Conservation (phyloP, 1,139 yeast genomes). For the Hyphopichia khmerensis region DNA sequence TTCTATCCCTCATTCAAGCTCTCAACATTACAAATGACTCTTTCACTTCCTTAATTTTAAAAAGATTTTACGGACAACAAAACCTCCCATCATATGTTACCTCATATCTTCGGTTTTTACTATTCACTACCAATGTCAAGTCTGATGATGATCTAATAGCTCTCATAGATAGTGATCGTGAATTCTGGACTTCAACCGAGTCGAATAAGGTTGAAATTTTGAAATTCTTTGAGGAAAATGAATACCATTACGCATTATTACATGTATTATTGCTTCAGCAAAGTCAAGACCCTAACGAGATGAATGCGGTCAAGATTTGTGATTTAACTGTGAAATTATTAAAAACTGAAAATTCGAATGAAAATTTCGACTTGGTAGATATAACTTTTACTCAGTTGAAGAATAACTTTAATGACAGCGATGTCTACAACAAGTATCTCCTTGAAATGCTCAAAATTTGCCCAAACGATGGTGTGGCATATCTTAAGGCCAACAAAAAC, state of each 20-base stretch:
- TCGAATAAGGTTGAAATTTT: neutral
- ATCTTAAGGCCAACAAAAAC: slow-evolving; percentile 28
- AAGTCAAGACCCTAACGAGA: neutral
- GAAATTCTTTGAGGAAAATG: slow-evolving; percentile 1
- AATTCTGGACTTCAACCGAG: slow-evolving; percentile 9
- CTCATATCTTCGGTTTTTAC: neutral
- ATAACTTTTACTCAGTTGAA: slow-evolving; percentile 13
- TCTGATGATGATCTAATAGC: slow-evolving; percentile 10
- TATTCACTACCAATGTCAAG: neutral
- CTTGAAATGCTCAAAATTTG: slow-evolving; percentile 31
- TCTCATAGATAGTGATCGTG: slow-evolving; percentile 10
- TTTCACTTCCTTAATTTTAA: neutral
- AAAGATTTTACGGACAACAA: neutral
- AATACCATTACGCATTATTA: slow-evolving; percentile 9
- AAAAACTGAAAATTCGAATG: slow-evolving; percentile 1
- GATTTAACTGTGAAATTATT: slow-evolving; percentile 10
- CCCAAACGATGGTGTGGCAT: slow-evolving; percentile 27
- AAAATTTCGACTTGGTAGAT: slow-evolving; percentile 10
- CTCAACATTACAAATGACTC: neutral
- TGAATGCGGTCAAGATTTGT: slow-evolving; percentile 14
- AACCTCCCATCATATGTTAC: neutral
- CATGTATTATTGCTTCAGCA: slow-evolving; percentile 10
- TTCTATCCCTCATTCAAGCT: neutral
- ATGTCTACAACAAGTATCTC: slow-evolving; percentile 23
- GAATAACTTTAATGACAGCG: slow-evolving; percentile 18